These are phyloP conservation scores for Fusarium sulawesiense DNA, from an alignment of 2,329 filamentous ascomycete species.

Conservation along the genomic window DNA sequence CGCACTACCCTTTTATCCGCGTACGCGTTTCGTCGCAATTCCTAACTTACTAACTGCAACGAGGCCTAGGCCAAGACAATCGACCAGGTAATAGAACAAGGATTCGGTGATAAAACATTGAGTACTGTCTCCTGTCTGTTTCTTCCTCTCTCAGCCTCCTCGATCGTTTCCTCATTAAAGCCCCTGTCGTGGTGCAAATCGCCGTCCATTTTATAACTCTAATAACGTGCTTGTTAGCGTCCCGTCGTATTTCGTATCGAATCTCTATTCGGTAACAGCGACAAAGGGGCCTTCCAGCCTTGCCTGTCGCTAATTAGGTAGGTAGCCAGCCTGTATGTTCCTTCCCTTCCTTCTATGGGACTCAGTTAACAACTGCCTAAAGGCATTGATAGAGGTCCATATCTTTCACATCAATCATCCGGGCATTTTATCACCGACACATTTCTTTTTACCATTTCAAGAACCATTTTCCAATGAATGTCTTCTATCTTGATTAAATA, in stretches of 20 bases:
- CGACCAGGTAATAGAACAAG: background rate
- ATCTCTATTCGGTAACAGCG: background rate
- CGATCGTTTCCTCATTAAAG: constrained; percentile 18
- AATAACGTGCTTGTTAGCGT: constrained; percentile 13
- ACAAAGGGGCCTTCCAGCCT: background rate
- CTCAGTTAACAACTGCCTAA: constrained; percentile 7
- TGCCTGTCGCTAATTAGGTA: background rate
- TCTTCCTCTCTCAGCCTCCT: background rate
- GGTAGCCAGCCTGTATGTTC: background rate
- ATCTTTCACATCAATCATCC: constrained; percentile 10
- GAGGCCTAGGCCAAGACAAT: background rate
- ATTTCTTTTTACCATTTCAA: background rate
- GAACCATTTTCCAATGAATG: background rate
- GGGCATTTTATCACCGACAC: background rate
- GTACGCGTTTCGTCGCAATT: background rate
- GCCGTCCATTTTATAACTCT: background rate
- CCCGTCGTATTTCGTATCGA: constrained; percentile 33
- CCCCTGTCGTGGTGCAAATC: constrained; percentile 1
- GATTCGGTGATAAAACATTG: background rate
- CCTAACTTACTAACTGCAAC: background rate
- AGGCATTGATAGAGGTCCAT: background rate
- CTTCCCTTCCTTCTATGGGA: background rate
- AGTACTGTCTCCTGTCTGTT: background rate
- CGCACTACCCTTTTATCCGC: background rate
- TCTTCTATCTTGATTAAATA: background rate